Evolutionary conservation across 2,329 filamentous ascomycete species (phyloP).

Genomic region (Verticillium zaregamsianum): DNA sequence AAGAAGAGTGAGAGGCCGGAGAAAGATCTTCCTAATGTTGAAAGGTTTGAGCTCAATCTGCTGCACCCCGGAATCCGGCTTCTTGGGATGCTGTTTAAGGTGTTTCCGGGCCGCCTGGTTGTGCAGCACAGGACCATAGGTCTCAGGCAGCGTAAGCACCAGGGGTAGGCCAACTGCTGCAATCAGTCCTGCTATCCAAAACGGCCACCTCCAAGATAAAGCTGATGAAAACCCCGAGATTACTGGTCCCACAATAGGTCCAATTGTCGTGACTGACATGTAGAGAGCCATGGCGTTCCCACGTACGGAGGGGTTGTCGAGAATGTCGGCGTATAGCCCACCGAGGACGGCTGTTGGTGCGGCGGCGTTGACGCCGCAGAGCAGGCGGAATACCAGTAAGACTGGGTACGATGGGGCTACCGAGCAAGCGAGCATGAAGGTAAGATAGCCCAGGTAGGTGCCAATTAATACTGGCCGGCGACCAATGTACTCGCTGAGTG

Average conservation of each 20-base stretch:
- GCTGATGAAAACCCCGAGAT: conserved; percentile 58
- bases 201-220: conserved; percentile 65
- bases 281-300: conserved; percentile 60
- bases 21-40: conserved; percentile 60
- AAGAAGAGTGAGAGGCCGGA: conserved; percentile 69
- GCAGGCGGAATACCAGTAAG: conserved; percentile 51
- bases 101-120: conserved; percentile 50
- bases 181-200: conserved; percentile 67
- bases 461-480: conserved; percentile 40
- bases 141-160: conserved; percentile 61
- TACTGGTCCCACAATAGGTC: conserved; percentile 63
- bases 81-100: conserved; percentile 22
- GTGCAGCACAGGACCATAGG: conserved; percentile 55
- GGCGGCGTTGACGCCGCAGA: conserved; percentile 49
- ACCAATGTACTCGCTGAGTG: conserved; percentile 62
- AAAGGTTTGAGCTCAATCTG: conserved; percentile 59
- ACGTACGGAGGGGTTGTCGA: conserved; percentile 47
- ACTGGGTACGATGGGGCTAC: conserved; percentile 47
- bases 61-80: conserved; percentile 32
- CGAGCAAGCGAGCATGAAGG: conserved; percentile 53
- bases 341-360: conserved; percentile 58
- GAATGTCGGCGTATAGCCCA: conserved; percentile 64
- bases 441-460: conserved; percentile 43
- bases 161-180: conserved; percentile 59
- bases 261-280: conserved; percentile 63